Evolutionary conservation across 495 filamentous ascomycete species (phyloP), one percentile per base, ranked within the genome.

Genomic region (Copromyces sp.): DNA sequence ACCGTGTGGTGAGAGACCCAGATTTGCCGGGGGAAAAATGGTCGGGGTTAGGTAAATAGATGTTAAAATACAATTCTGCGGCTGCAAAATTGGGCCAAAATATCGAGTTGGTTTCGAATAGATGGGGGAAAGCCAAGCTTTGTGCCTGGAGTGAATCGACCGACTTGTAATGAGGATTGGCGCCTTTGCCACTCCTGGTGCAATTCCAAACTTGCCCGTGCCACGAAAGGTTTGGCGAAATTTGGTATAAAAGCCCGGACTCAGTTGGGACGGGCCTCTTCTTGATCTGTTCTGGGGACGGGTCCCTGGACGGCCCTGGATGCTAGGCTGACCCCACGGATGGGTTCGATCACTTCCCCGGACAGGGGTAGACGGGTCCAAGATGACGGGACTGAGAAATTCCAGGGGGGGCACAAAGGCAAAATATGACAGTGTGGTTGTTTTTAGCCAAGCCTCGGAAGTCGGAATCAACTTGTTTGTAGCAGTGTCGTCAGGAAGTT

Each of bases 151-250:
- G 68, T 59, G 20, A 73, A 73, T 69, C 69, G 39, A 68, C 47
- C 39, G 38, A 20, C 42, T 59, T 24, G 39, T 44, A 39, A 71
- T 71, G 69, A 71, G 42, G 69, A 71, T 71, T 41, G 38, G 11
- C 72, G 69, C 39, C 41, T 68, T 68, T 73, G 39, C 72, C 68
- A 73, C 68, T 39, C 20, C 65, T 65, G 72, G 72, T 32, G 65
- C 68, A 39, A 40, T 69, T 69, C 59, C 71, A 69, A 68, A 71
- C 65, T 71, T 69, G 72, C 24, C 74, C 17, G 24, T 44, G 74
- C 72, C 74, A 71, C 69, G 65, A 24, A 69, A 14, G 38, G 29
- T 75, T 75, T 74, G 74, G 69, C 74, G 74, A 75, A 72, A 75
- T 74, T 75, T 73, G 74, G 71, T 59, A 47, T 39, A 11, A 47